Conservation (phyloP, 257 asterid genomes). For the Nicotiana obtusifolia region DNA sequence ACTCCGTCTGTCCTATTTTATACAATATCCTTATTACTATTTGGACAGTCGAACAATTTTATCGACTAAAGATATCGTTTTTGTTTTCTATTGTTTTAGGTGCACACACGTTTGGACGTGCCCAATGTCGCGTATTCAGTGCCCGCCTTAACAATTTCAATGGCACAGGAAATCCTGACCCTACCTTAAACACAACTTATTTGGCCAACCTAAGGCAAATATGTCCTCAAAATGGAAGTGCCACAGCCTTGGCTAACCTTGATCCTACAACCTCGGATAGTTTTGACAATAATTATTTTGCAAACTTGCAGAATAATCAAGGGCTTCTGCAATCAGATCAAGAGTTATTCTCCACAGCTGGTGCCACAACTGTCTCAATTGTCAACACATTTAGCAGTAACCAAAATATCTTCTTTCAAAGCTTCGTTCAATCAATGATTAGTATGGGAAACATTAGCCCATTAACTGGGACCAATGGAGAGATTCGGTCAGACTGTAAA, state of each 20-base stretch:
- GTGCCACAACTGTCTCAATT: slow-evolving; percentile 37
- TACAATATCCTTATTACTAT: too few species aligned
- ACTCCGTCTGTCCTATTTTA: neutral
- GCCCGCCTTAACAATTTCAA: slow-evolving; percentile 44
- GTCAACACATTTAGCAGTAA: slow-evolving; percentile 36
- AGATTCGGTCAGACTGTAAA: slow-evolving; percentile 47
- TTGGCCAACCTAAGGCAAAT: slow-evolving; percentile 34
- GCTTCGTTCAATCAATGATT: slow-evolving; percentile 53
- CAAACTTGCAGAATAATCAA: slow-evolving; percentile 37
- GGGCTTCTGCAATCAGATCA: slow-evolving; percentile 73
- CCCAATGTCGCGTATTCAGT: slow-evolving; percentile 38
- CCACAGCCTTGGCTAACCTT: slow-evolving; percentile 33
- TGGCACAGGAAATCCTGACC: slow-evolving; percentile 55
- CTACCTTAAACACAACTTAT: slow-evolving; percentile 42
- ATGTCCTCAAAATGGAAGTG: slow-evolving; percentile 51
- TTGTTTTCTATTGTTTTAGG: slow-evolving; percentile 22
- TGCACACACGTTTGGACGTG: slow-evolving; percentile 70
- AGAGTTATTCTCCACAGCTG: slow-evolving; percentile 36
- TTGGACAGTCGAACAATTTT: too few species aligned
- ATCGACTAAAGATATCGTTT: neutral
- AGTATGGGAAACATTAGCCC: slow-evolving; percentile 65
- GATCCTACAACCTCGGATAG: slow-evolving; percentile 39
- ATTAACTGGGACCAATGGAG: slow-evolving; percentile 46
- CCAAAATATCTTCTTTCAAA: slow-evolving; percentile 42
- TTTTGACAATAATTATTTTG: slow-evolving; percentile 45